phyloP scores from a whole-genome alignment of 2,329 filamentous ascomycete genomes.

The Aspergillus thermomutatus region DNA sequence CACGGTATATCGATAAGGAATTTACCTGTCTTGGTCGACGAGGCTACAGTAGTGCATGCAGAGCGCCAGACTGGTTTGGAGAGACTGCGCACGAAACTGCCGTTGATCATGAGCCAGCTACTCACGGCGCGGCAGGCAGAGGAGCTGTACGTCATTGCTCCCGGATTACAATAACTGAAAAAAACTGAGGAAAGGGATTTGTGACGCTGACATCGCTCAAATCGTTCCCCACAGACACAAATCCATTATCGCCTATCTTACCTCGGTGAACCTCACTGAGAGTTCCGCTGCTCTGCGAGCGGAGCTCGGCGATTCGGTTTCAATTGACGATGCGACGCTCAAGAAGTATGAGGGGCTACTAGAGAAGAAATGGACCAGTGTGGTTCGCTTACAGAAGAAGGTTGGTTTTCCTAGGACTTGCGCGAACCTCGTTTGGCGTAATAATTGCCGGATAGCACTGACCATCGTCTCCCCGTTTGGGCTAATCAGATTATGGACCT shows the following conservation, averaged over 20 bases:
- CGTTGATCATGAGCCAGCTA: not conserved
- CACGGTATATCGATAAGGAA: not conserved
- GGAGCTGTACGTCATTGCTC: not conserved
- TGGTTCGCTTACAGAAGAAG: conserved; percentile 91
- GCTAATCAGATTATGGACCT: conserved; percentile 77
- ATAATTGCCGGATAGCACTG: conserved; percentile 3
- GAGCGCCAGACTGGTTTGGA: not conserved
- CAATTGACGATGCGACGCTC: conserved; percentile 71
- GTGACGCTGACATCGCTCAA: not conserved
- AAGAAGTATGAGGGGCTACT: conserved; percentile 92
- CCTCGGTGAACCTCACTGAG: conserved; percentile 66
- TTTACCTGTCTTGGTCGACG: not conserved
- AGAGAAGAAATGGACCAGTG: conserved; percentile 98
- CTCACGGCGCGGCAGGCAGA: not conserved
- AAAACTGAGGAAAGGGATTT: not conserved
- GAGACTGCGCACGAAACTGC: not conserved
- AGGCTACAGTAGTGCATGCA: not conserved
- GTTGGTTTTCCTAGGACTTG: conserved; percentile 40
- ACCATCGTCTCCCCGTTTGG: conserved; percentile 4
- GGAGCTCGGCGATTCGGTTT: conserved; percentile 65
- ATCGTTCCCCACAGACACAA: conserved; percentile 65
- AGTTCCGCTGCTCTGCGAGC: conserved; percentile 68
- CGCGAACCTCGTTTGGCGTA: not conserved
- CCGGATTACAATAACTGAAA: not conserved
- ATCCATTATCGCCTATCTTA: conserved; percentile 83